These are phyloP conservation scores for Juglanconis oblonga DNA, from an alignment of 2,329 filamentous ascomycete genomes.

Conservation along the genomic window DNA sequence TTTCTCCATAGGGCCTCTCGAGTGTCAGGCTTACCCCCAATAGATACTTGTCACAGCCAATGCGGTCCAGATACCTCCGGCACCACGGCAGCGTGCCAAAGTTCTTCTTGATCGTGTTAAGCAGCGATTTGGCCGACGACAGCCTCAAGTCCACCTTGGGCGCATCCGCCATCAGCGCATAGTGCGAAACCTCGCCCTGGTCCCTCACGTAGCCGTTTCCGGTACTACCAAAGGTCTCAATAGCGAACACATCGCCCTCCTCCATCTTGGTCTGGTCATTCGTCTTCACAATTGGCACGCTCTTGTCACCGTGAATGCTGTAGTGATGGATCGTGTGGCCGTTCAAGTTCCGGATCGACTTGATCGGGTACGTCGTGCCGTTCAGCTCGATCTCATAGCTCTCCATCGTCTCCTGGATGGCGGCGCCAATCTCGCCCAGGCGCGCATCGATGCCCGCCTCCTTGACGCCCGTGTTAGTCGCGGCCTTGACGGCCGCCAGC, in stretches of 20 bases:
- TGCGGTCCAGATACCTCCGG: conserved; percentile 81
- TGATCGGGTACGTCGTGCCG: conserved; percentile 75
- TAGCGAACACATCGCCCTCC: conserved; percentile 91
- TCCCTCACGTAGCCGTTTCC: conserved; percentile 85
- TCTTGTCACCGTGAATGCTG: conserved; percentile 89
- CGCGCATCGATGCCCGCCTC: conserved; percentile 91
- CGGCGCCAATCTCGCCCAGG: conserved; percentile 78
- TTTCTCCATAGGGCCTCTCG: conserved; percentile 28
- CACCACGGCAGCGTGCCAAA: conserved; percentile 92
- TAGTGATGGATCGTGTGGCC: conserved; percentile 89
- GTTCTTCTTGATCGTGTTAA: conserved; percentile 92
- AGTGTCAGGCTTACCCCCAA: conserved; percentile 63
- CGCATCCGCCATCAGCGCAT: conserved; percentile 71
- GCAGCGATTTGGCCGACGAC: conserved; percentile 77
- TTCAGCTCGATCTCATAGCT: conserved; percentile 85
- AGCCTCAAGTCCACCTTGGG: conserved; percentile 74
- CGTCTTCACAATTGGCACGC: conserved; percentile 88
- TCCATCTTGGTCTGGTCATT: conserved; percentile 94
- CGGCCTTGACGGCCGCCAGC: conserved; percentile 68
- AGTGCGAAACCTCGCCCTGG: conserved; percentile 88
- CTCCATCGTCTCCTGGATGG: conserved; percentile 90
- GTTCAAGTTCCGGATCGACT: conserved; percentile 82
- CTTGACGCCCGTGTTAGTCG: conserved; percentile 82
- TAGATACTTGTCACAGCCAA: conserved; percentile 94
- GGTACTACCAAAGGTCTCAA: conserved; percentile 93